Conservation (phyloP, 108 stramenopile species). For the Nitzschia sp. region DNA sequence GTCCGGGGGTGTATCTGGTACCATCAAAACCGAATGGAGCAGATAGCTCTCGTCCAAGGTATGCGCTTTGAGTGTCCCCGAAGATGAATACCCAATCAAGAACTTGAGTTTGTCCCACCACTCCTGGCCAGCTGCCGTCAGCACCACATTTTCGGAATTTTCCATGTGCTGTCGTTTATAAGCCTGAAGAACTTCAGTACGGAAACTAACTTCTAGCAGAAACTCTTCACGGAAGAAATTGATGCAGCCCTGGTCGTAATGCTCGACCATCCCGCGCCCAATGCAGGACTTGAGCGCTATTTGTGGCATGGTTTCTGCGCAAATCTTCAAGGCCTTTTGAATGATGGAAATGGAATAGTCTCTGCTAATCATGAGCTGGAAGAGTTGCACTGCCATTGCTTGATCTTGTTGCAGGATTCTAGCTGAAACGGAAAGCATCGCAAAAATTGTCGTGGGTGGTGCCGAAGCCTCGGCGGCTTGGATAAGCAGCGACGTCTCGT, state of each 20-base stretch:
- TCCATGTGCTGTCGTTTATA: not conserved
- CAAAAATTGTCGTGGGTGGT: constrained; percentile 21
- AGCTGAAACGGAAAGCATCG: not conserved
- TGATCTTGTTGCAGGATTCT: constrained; percentile 14
- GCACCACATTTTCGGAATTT: not conserved
- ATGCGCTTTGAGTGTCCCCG: constrained; percentile 2
- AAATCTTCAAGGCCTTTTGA: constrained; percentile 18
- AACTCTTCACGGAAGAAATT: not conserved
- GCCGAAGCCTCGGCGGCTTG: constrained; percentile 4
- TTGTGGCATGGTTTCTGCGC: constrained; percentile 5
- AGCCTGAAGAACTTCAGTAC: constrained; percentile 11
- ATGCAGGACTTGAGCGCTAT: not conserved
- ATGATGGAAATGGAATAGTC: constrained; percentile 22
- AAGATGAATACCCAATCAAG: constrained; percentile 9
- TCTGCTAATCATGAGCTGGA: constrained; percentile 9
- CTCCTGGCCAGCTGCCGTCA: constrained; percentile 17
- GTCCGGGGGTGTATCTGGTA: constrained; percentile 30
- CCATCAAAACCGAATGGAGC: constrained; percentile 35
- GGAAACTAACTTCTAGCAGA: constrained; percentile 3
- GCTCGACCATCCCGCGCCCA: constrained; percentile 10
- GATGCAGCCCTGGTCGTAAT: constrained; percentile 18
- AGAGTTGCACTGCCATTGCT: not conserved
- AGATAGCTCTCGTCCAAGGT: constrained; percentile 18
- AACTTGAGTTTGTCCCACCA: constrained; percentile 41
- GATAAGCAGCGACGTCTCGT: constrained; percentile 6